Percentiles rank a stretch among this genome's conserved stretches.
phyloP scores from a whole-genome alignment of 805 yeast species.

The Candida arabinofermentans region DNA sequence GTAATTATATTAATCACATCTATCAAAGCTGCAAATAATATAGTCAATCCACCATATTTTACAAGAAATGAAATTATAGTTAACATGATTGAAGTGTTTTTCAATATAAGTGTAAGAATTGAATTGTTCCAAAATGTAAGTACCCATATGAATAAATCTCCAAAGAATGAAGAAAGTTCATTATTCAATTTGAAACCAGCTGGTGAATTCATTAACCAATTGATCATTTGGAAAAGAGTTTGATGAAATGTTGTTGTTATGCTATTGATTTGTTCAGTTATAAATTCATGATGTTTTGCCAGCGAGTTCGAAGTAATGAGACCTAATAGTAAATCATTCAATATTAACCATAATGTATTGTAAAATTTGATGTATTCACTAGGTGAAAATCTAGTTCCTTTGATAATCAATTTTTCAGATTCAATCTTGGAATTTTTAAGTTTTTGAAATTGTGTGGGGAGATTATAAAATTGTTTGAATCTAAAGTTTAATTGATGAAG shows the following conservation, averaged over 20 bases:
- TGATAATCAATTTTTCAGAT: constrained; percentile 36
- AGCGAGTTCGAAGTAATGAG: constrained; percentile 49
- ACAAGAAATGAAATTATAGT: constrained; percentile 14
- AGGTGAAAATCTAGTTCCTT: constrained; percentile 35
- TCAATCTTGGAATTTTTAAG: constrained; percentile 36
- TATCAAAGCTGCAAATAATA: constrained; percentile 59
- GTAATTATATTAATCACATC: constrained; percentile 64
- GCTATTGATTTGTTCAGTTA: constrained; percentile 6
- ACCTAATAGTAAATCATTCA: constrained; percentile 81
- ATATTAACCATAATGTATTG: constrained; percentile 83
- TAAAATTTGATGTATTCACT: constrained; percentile 73
- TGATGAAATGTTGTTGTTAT: constrained; percentile 32
- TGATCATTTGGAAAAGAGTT: constrained; percentile 38
- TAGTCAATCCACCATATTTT: constrained; percentile 54
- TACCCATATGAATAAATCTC: constrained; percentile 84
- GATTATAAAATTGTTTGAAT: constrained; percentile 66
- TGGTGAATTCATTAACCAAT: constrained; percentile 84
- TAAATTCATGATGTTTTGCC: constrained; percentile 12
- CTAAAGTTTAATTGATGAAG: constrained; percentile 79
- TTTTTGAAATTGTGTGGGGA: constrained; percentile 74
- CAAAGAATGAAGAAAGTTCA: constrained; percentile 80
- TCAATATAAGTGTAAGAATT: constrained; percentile 13
- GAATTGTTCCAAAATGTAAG: constrained; percentile 56
- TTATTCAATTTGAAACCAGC: constrained; percentile 91
- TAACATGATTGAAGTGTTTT: constrained; percentile 13